A percentile compares a stretch with the other conserved stretches of the same genome.
Evolutionary conservation across 208 protist species (phyloP).

Genomic region (Trypanosoma avium): DNA sequence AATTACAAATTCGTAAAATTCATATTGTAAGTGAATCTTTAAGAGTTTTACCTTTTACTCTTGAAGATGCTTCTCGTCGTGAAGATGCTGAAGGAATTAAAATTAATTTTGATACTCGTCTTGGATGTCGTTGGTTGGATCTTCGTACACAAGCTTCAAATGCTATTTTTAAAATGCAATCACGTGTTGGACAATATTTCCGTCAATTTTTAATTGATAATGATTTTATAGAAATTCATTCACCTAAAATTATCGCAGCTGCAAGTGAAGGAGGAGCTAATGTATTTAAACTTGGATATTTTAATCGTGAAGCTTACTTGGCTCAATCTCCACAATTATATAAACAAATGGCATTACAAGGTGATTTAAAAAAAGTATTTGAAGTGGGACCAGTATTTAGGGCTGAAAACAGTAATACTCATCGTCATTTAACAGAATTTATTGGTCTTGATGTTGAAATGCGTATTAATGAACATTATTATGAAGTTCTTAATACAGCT

Average conservation of each 20-base stretch:
- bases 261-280: slow-evolving; percentile 96
- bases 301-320: slow-evolving; percentile 93
- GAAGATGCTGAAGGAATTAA: slow-evolving; percentile 74
- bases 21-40: slow-evolving; percentile 84
- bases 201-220: slow-evolving; percentile 92
- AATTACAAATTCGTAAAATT: slow-evolving; percentile 80
- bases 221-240: slow-evolving; percentile 99
- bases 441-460: slow-evolving; percentile 99
- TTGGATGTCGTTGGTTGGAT: slow-evolving; percentile 98
- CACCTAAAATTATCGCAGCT: slow-evolving; percentile 99
- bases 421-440: slow-evolving; percentile 99
- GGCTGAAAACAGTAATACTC: slow-evolving; percentile 99
- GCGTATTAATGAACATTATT: slow-evolving; percentile 99
- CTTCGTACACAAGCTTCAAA: slow-evolving; percentile 96
- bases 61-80: slow-evolving; percentile 88
- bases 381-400: slow-evolving; percentile 98
- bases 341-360: slow-evolving; percentile 99
- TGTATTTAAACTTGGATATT: slow-evolving; percentile 95
- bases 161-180: slow-evolving; percentile 97
- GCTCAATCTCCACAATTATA: slow-evolving; percentile 99
- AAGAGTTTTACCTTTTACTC: slow-evolving; percentile 89
- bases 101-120: slow-evolving; percentile 93
- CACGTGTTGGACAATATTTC: slow-evolving; percentile 94
- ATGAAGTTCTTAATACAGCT: slow-evolving; percentile 97
- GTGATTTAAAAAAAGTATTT: slow-evolving; percentile 95